Base-by-base conservation (phyloP, 495 filamentous ascomycete genomes). In the Penicillium flavigenum region DNA sequence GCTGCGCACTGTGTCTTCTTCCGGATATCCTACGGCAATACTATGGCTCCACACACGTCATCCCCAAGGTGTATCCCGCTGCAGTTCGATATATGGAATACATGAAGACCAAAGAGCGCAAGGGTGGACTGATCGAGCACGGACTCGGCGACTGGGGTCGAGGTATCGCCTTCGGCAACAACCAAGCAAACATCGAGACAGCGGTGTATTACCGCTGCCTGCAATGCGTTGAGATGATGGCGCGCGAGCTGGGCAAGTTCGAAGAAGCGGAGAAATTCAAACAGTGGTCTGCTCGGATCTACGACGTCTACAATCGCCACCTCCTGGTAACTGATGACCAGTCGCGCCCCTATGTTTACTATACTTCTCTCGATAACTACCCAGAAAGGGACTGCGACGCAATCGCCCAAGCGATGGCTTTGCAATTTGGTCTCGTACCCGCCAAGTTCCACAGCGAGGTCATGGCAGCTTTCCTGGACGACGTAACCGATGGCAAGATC, bases 101-200 rank as follows among this genome's bases (percentile, higher is more conserved):
- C 27, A 65, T 70, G 57, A 41, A 50, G 16, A 67, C 62, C 2
- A 70, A 65, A 47, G 67, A 70, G 50, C 58, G 64, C 20, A 58
- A 59, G 17, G 67, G 67, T 1, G 67, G 67, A 0, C 32, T 70
- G 16, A 67, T 70, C 39, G 64, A 67, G 45, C 64, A 70, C 31
- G 67, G 67, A 1, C 58, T 70, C 1, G 67, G 67, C 20, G 67
- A 70, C 44, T 70, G 67, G 67, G 67, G 67, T 7, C 58, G 64
- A 6, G 64, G 63, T 14, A 70, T 70, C 45, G 67, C 67, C 39
- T 67, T 67, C 24, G 67, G 67, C 5, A 70, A 70, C 39, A 63
- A 70, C 43, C 67, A 70, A 46, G 67, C 62, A 24, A 70, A 70
- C 31, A 70, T 70, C 19, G 67, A 70, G 54, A 70, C 67, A 7